Percentiles rank a stretch among this genome's conserved stretches.
These are phyloP conservation scores for Tremella yokohamensis DNA, from an alignment of 768 basidiomycete genomes.

Conservation along the genomic window DNA sequence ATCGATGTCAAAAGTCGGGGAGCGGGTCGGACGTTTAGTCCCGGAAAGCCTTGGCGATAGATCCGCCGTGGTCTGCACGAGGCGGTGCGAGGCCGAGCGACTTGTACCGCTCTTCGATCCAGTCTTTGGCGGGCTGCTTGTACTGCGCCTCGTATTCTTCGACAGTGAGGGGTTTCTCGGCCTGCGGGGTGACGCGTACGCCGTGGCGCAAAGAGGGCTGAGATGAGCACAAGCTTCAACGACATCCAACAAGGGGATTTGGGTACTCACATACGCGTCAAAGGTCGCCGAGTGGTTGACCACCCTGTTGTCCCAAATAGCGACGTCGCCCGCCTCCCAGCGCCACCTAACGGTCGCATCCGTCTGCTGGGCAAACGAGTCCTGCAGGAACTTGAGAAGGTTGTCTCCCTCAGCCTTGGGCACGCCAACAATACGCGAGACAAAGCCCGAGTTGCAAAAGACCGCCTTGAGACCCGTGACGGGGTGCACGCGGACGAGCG, in stretches of 20 bases:
- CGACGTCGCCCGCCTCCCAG: conserved; percentile 72
- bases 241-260: background rate
- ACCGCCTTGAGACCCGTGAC: conserved; percentile 79
- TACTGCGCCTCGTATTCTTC: conserved; percentile 61
- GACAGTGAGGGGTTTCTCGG: conserved; percentile 72
- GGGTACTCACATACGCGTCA: conserved; percentile 59
- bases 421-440: conserved; percentile 69
- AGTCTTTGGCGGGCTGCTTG: conserved; percentile 69
- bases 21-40: too few species aligned
- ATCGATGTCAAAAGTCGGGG: too few species aligned
- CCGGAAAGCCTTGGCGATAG: background rate
- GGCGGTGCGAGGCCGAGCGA: conserved; percentile 57
- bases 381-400: conserved; percentile 67
- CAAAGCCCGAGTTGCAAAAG: conserved; percentile 81
- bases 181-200: conserved; percentile 74
- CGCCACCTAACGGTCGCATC: conserved; percentile 41
- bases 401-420: conserved; percentile 79
- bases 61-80: conserved; percentile 22
- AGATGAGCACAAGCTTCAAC: background rate
- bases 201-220: conserved; percentile 62
- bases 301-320: conserved; percentile 81
- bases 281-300: conserved; percentile 76
- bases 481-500: conserved; percentile 78
- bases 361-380: conserved; percentile 57
- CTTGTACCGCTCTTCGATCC: conserved; percentile 69